Evolutionary conservation across 768 basidiomycete genomes (phyloP), one percentile per base, ranked within the genome.

Genomic region (Macrolepiota dolichaula): DNA sequence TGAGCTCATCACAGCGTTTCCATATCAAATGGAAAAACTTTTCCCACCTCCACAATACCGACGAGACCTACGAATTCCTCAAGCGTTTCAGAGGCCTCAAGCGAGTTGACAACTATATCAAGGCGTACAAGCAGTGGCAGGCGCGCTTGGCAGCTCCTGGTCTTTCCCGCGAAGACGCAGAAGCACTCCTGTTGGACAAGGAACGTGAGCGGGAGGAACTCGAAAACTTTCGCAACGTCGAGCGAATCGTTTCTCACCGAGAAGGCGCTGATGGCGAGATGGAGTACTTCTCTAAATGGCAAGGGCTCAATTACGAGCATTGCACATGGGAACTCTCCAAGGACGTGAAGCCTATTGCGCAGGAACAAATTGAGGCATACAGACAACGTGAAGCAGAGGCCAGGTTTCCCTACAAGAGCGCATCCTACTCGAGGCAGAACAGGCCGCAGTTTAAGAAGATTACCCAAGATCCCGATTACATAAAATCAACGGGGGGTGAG

Each of bases 1-100:
- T 15, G 3, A 25, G 25, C 13, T 4, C 32, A 17, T 32, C n/a
- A 47, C 70, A 97, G 95, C 94, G 95, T 55, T 99, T 91, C 80
- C 94, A 98, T 72, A 95, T 99, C 80, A 99, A 99, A 75, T 99
- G 97, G 97, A 98, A 98, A 75, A 88, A 87, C 67, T 98, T 95
- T 74, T 97, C 95, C 10, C 96, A 98, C 72, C 82, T 98, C 15
- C 97, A 98, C 79, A 98, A 99, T 70, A 99, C 97, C n/a, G 96
- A 98, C 71, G 97, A 99, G 75, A 89, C 89, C 15, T 97, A 98
- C 78, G 89, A 94, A 70, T 98, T 96, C 74, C 79, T 98, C 62
- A 98, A 96, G 74, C 86, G 91, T 25, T 98, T 91, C 84, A 92
- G 88, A 71, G 97, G 97, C 27, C 81, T 97, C 66, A 98, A 98